Base-by-base conservation (phyloP, 1,284 basidiomycete species). In the Pyrrhoderma lamaoense region DNA sequence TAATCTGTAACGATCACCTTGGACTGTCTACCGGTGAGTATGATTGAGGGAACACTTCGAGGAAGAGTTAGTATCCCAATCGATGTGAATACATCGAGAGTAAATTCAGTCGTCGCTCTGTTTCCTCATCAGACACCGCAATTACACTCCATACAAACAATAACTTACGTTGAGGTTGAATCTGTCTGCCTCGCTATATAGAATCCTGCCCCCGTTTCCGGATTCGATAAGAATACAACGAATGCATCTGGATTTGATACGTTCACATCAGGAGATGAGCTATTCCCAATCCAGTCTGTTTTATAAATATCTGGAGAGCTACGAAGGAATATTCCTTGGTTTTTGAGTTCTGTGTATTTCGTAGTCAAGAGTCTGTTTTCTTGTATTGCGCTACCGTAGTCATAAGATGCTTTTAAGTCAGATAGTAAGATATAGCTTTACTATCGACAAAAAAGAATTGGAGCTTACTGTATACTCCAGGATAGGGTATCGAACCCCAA, bases 301-400 rank as follows among this genome's bases (percentile, higher is more conserved):
- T 87, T 85, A 64, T 79, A 78, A 62, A 90, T 86, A 35, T 82
- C 79, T 0, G 79, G 81, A 3, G 85, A 82, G 57, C 79, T 84
- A 37, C 86, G 80, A 25, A 89, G 62, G 69, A 90, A 90, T 2
- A 89, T 61, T 9, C 76, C 82, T 61, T 90, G 79, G 18, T 79
- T 73, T 62, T 90, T 90, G 38, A 90, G 68, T 59, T 89, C 87
- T 45, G 79, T 72, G 62, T 76, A 85, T 63, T 90, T 90, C 14
- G 74, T 61, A 0, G 77, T 80, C 14, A 89, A 64, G n/a, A 74
- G 73, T 25, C 87, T 74, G n/a, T 73, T 77, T 66, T 90, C 87
- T 11, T 57, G 49, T 44, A 67, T 64, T 9, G 62, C 48, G 23
- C 59, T 56, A 31, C 56, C 57, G 37, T 60, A 59, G 43, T 61